These are phyloP conservation scores for Saussurea involucrata DNA, from an alignment of 129 eudicot species.

Conservation along the genomic window DNA sequence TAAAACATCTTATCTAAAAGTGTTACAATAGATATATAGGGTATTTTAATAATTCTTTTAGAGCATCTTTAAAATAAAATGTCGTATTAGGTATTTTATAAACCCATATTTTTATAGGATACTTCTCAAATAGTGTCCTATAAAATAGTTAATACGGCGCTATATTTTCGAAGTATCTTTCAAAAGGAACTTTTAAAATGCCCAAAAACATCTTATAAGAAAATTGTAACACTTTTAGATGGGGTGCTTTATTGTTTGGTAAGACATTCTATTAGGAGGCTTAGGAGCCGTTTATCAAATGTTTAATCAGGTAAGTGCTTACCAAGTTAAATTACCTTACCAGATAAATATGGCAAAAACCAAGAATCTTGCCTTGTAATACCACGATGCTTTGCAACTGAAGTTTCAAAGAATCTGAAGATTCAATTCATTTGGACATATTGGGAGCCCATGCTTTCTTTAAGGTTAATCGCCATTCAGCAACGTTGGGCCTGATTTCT, in stretches of 20 bases:
- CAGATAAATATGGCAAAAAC: too few species aligned
- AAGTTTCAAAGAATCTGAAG: slow-evolving; percentile 53
- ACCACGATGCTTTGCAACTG: slow-evolving; percentile 55
- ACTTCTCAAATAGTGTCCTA: too few species aligned
- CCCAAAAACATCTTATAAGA: not conserved
- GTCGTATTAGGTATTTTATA: too few species aligned
- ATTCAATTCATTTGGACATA: slow-evolving; percentile 59
- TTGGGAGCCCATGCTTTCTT: slow-evolving; percentile 58
- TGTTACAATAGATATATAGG: too few species aligned
- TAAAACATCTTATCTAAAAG: too few species aligned
- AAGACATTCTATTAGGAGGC: not conserved
- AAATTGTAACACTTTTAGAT: not conserved
- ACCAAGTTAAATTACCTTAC: too few species aligned
- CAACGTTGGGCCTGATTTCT: slow-evolving; percentile 57
- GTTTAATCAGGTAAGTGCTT: too few species aligned
- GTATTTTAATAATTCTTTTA: too few species aligned
- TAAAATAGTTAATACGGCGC: not conserved
- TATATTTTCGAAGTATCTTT: not conserved
- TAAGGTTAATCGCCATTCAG: slow-evolving; percentile 58
- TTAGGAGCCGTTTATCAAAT: too few species aligned
- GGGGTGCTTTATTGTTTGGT: not conserved
- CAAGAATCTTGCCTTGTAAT: too few species aligned
- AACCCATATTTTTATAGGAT: too few species aligned
- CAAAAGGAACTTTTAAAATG: not conserved
- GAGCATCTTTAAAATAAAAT: too few species aligned